These are phyloP conservation scores for Cymbidium sinense DNA, from an alignment of 106 monocot genomes.

Conservation along the genomic window DNA sequence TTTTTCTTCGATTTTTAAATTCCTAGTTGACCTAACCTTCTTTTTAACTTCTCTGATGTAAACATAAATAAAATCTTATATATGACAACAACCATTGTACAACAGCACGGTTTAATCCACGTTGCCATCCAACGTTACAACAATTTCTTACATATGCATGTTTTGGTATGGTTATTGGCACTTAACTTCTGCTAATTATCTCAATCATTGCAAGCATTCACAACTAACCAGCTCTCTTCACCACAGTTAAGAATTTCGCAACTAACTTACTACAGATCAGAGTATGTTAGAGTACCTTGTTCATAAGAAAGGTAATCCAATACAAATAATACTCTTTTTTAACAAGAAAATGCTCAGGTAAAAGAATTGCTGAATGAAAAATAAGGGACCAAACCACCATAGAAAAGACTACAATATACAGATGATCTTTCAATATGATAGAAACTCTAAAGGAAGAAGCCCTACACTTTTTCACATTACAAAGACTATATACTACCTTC, in stretches of 20 bases:
- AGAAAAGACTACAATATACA: not conserved
- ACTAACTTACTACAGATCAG: not conserved
- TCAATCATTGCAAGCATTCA: not conserved
- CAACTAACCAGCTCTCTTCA: not conserved
- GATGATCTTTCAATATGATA: not conserved
- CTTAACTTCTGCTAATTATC: not conserved
- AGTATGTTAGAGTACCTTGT: not conserved
- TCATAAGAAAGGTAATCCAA: not conserved
- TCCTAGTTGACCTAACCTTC: not conserved
- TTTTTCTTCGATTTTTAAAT: not conserved
- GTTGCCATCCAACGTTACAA: not conserved
- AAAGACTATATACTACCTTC: slow-evolving; percentile 45
- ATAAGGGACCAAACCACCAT: not conserved
- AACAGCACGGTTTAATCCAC: not conserved
- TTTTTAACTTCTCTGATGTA: not conserved
- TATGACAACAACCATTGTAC: not conserved
- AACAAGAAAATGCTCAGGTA: slow-evolving; percentile 1
- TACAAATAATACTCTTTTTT: not conserved
- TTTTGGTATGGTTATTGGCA: not conserved
- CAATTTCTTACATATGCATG: too few species aligned
- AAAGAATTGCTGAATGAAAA: not conserved
- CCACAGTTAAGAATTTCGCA: not conserved
- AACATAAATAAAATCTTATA: not conserved
- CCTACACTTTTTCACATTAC: not conserved
- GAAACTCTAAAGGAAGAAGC: not conserved